Evolutionary conservation across 306 rosid species (phyloP), one percentile per base, ranked within the genome.

Genomic region (Rubus parviflorus): DNA sequence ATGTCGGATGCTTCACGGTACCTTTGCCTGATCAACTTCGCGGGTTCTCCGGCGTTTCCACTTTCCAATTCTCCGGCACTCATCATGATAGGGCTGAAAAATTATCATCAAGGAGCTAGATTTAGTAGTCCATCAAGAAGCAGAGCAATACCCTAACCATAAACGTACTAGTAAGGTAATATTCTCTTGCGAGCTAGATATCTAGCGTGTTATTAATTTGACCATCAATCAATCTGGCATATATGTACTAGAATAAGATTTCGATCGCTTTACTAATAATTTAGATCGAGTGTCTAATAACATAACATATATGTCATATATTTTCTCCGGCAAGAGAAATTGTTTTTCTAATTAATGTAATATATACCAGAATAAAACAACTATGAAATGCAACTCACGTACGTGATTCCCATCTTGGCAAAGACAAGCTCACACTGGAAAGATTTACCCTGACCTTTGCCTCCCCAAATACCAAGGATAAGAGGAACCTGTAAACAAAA

Each of bases 341-440:
- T 30, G 35, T 30, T 1, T 30, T 8, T 48, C 25, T 54, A n/a
- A 19, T 53, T 7, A 19, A 54, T 54, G 57, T 6, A 7, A 53
- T 4, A 20, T n/a, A 56, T 30, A 8, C 54, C 20, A 20, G 35
- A 67, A 42, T 20, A 11, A 23, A 25, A 16, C 3, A 47, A 7
- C 15, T 54, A 6, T 19, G 77, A 66, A 64, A 83, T 75, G 40
- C 7, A 54, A 45, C 38, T 8, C 62, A 62, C 92, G 85, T 57
- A 95, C 98, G n/a, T 92, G 93, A 95, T 89, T 83, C 99, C 99
- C 98, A 95, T 89, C 94, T 95, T 95, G 81, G 96, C 87, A 77
- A 95, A 89, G 51, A 95, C 98, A 80, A 95, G 98, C 82, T 95
- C 98, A 68, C 97, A 91, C 79, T 95, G 96, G 96, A 95, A 95